Evolutionary conservation across 2,329 filamentous ascomycete species (phyloP), one percentile per base, ranked within the genome.

Genomic region (Capronia coronata): DNA sequence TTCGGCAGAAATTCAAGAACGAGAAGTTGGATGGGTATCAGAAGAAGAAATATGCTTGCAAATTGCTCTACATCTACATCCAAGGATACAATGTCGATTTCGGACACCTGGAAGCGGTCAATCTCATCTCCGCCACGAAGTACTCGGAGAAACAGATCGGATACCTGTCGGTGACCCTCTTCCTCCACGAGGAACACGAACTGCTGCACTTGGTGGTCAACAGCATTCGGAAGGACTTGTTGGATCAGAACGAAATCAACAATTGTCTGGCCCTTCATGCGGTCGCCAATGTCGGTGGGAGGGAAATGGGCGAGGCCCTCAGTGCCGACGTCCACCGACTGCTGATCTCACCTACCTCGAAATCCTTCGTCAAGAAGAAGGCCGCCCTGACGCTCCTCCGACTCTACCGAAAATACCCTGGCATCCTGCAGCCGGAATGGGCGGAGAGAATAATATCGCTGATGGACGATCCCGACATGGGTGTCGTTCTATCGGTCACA

Each of bases 31-130:
- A 85, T 66, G 94, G 93, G 59, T 98, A 98, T 67, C 89, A 96
- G 75, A 96, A 94, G 77, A 98, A 98, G 79, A 98, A 98, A 86
- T 98, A 98, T 67, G 93, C 98, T 60, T 98, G 93, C 87, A 98
- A 98, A 82, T 81, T 98, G 60, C 77, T 98, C 55, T 98, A 98
- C 69, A 97, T 98, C 64, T 98, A 98, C 70, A 98, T 98, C 53
- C 80, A 98, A 58, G 93, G 93, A 42, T 98, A 93, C 86, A 91
- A 98, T 67, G 91, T 98, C 71, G 94, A 97, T 68, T 98, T 98
- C 69, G 93, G 93, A 48, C 93, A 98, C 67, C 82, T 98, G 60
- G 93, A 98, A 72, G 94, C 94, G 27, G 91, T 98, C 65, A 97
- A 97, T 65, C 80, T 98, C 63, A 94, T 98, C 61, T 96, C 91